phyloP scores from a whole-genome alignment of 2,329 filamentous ascomycete genomes.

The Pseudogymnoascus sp. region DNA sequence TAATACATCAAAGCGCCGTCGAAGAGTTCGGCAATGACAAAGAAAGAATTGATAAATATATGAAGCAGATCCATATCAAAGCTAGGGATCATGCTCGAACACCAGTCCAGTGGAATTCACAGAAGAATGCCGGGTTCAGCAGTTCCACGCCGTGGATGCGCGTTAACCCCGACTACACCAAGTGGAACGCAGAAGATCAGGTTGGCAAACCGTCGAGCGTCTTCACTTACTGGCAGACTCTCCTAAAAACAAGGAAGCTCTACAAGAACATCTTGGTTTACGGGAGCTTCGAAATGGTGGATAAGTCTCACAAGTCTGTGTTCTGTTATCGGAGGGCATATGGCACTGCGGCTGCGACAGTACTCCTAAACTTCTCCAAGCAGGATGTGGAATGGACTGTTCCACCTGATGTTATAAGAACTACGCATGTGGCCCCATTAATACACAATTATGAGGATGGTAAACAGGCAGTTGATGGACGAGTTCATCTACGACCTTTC shows the following conservation, averaged over 20 bases:
- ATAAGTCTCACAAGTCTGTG: slow-evolving; percentile 43
- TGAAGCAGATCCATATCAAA: slow-evolving; percentile 48
- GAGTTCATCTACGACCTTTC: background rate
- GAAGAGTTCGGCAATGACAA: slow-evolving; percentile 30
- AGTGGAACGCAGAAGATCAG: slow-evolving; percentile 56
- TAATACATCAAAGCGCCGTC: slow-evolving; percentile 24
- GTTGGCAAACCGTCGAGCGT: slow-evolving; percentile 41
- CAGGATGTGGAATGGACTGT: slow-evolving; percentile 4
- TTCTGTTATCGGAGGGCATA: slow-evolving; percentile 47
- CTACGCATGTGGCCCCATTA: background rate
- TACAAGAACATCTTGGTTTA: slow-evolving; percentile 59
- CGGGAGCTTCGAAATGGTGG: slow-evolving; percentile 51
- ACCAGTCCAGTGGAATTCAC: slow-evolving; percentile 58
- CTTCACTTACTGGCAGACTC: slow-evolving; percentile 53
- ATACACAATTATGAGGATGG: background rate
- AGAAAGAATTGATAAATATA: slow-evolving; percentile 32
- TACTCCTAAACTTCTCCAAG: slow-evolving; percentile 26
- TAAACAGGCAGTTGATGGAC: background rate
- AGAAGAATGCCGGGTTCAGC: slow-evolving; percentile 58
- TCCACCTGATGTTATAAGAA: background rate
- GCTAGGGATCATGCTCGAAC: slow-evolving; percentile 63
- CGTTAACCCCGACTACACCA: slow-evolving; percentile 53
- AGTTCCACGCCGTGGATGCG: slow-evolving; percentile 60
- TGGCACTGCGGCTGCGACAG: slow-evolving; percentile 23
- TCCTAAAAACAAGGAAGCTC: slow-evolving; percentile 52